A percentile compares a stretch with the other conserved stretches of the same genome.
phyloP scores from a whole-genome alignment of 768 basidiomycete species.

The Galerina sulciceps region DNA sequence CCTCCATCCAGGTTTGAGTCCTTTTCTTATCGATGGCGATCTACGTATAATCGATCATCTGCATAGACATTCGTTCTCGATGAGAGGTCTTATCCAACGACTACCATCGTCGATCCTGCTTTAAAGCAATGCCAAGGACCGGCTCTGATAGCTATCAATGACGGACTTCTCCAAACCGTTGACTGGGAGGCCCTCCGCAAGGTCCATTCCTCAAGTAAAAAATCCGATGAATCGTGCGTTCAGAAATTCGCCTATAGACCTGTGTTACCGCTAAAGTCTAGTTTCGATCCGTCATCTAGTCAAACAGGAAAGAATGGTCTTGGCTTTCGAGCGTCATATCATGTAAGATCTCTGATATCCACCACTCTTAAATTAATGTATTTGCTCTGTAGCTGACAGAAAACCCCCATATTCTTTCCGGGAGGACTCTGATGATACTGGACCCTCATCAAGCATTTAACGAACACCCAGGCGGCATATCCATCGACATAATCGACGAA shows the following conservation, averaged over 20 bases:
- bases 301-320: conserved; percentile 32
- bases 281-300: conserved; percentile 6
- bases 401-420: conserved; percentile 49
- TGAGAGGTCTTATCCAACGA: conserved; percentile 25
- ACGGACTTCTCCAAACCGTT: conserved; percentile 31
- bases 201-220: conserved; percentile 37
- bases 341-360: conserved; percentile 17
- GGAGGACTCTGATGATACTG: conserved; percentile 38
- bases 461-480: conserved; percentile 29
- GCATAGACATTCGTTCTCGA: conserved; percentile 34
- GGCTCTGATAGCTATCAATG: conserved; percentile 41
- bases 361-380: background rate
- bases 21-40: background rate
- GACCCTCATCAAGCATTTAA: conserved; percentile 42
- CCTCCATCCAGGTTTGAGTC: conserved; percentile 33
- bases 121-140: conserved; percentile 39
- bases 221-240: conserved; percentile 21
- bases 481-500: conserved; percentile 31
- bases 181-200: conserved; percentile 44
- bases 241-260: background rate
- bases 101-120: conserved; percentile 27
- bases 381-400: conserved; percentile 44
- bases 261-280: background rate
- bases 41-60: conserved; percentile 8
- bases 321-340: conserved; percentile 30